A percentile compares a stretch with the other conserved stretches of the same genome.
Conservation (phyloP, 169 alveolate species). For the Cryptosporidium baileyi region DNA sequence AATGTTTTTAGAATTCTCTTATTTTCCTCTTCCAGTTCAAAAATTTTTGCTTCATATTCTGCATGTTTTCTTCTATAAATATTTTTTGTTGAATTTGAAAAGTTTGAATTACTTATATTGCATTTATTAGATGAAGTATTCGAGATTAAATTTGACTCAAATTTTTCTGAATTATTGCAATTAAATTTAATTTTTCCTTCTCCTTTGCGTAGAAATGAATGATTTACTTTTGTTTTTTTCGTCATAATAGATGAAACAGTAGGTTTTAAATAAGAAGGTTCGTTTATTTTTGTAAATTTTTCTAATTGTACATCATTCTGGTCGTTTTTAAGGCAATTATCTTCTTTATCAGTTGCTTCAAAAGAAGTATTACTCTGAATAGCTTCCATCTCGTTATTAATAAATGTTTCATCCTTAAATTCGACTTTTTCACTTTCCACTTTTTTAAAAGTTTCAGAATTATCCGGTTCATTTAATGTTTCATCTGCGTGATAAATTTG, state of each 20-base stretch:
- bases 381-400: background rate
- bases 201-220: constrained; percentile 39
- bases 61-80: background rate
- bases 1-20: background rate
- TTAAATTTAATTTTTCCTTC: constrained; percentile 28
- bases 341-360: constrained; percentile 20
- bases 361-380: constrained; percentile 33
- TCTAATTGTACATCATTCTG: background rate
- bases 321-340: background rate
- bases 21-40: constrained; percentile 22
- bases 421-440: background rate
- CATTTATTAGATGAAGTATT: background rate
- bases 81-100: background rate
- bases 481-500: background rate
- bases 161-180: background rate
- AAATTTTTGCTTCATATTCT: constrained; percentile 7
- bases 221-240: background rate
- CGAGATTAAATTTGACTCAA: background rate
- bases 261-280: constrained; percentile 33
- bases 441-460: background rate
- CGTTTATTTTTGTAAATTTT: background rate
- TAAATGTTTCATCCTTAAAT: background rate
- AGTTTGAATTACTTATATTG: background rate
- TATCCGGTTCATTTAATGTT: background rate
- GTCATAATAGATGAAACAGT: constrained; percentile 34